Percentiles rank a stretch among this genome's conserved stretches.
Conservation (phyloP, 1,284 basidiomycete species). For the Apiotrichum mycotoxinovorans region DNA sequence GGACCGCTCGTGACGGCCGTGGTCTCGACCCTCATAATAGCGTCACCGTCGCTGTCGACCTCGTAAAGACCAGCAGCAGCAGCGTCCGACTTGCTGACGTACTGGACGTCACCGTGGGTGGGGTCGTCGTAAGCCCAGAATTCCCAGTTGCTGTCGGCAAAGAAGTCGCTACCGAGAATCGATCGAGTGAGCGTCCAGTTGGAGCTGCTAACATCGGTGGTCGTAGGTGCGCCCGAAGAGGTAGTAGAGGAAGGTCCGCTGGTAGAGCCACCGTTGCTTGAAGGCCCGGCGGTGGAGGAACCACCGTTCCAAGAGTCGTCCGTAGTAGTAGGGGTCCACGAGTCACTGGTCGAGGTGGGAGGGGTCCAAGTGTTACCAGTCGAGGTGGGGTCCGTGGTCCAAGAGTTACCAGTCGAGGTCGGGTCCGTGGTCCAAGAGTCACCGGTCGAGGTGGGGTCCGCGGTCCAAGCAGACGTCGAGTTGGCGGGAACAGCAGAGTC, state of each 20-base stretch:
- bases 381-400: background rate
- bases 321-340: no score
- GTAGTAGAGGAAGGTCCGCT: conserved; percentile 12
- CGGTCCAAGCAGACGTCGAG: background rate
- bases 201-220: conserved; percentile 12
- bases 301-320: conserved; percentile 11
- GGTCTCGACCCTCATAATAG: conserved; percentile 79
- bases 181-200: conserved; percentile 35
- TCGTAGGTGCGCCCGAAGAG: background rate
- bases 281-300: conserved; percentile 12
- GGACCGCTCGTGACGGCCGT: conserved; percentile 63
- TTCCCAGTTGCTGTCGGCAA: conserved; percentile 64
- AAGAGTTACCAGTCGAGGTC: no score
- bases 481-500: background rate
- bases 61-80: conserved; percentile 50
- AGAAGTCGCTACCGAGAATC: conserved; percentile 57
- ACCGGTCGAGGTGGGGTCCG: background rate
- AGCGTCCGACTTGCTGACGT: conserved; percentile 24
- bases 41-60: conserved; percentile 67
- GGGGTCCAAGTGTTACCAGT: no score
- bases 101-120: conserved; percentile 64
- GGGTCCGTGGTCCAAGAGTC: background rate
- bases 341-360: conserved; percentile 17
- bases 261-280: conserved; percentile 14
- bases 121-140: conserved; percentile 72